Evolutionary conservation across 495 filamentous ascomycete genomes (phyloP).

Genomic region (Evansstolkia leycettana): DNA sequence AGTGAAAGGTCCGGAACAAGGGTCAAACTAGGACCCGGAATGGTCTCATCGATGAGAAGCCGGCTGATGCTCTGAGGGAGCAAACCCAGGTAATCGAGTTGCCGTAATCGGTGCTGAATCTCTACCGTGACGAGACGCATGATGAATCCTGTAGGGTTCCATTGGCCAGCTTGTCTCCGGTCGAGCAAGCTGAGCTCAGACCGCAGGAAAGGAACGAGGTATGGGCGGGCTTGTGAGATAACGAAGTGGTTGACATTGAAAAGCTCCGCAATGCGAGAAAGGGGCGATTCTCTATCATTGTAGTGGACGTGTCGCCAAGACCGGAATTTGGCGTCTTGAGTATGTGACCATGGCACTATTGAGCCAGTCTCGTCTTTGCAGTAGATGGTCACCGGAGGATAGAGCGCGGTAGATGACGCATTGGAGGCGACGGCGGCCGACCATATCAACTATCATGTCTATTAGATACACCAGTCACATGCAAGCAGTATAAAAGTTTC

Average conservation of each 20-base stretch:
- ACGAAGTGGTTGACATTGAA: slow-evolving; percentile 99
- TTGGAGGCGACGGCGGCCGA: slow-evolving; percentile 90
- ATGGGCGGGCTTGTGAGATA: slow-evolving; percentile 89
- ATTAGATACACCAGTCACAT: slow-evolving; percentile 5
- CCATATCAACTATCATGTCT: slow-evolving; percentile 57
- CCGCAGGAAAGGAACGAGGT: slow-evolving; percentile 79
- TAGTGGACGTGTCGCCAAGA: slow-evolving; percentile 58
- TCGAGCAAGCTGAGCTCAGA: slow-evolving; percentile 69
- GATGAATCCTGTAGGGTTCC: slow-evolving; percentile 47
- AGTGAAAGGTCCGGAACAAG: slow-evolving; percentile 70
- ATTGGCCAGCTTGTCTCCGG: slow-evolving; percentile 44
- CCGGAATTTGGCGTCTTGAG: slow-evolving; percentile 52
- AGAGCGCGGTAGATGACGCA: slow-evolving; percentile 54
- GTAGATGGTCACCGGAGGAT: slow-evolving; percentile 56
- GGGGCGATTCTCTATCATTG: slow-evolving; percentile 65
- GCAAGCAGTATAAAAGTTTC: background rate
- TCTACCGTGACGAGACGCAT: slow-evolving; percentile 62
- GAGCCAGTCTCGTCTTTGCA: slow-evolving; percentile 73
- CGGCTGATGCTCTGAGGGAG: slow-evolving; percentile 58
- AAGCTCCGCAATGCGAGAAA: slow-evolving; percentile 73
- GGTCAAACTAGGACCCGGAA: slow-evolving; percentile 70
- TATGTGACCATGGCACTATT: slow-evolving; percentile 68
- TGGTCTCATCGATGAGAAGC: slow-evolving; percentile 76
- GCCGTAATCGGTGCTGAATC: slow-evolving; percentile 67
- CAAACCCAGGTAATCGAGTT: slow-evolving; percentile 65